phyloP scores from a whole-genome alignment of 257 asterid genomes.

The Cynanchum wilfordii region DNA sequence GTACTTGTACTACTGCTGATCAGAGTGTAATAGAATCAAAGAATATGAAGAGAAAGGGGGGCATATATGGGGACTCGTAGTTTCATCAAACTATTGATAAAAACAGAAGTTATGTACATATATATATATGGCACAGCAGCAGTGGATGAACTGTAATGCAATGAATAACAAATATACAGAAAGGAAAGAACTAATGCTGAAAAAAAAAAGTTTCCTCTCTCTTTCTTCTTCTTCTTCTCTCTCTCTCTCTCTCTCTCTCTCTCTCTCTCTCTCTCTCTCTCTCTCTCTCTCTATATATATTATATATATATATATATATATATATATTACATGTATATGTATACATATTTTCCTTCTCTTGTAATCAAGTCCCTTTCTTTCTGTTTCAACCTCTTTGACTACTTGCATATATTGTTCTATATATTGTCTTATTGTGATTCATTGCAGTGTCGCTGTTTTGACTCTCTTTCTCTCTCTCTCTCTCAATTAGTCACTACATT shows the following conservation, averaged over 20 bases:
- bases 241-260: too few species aligned
- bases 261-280: too few species aligned
- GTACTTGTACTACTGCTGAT: too few species aligned
- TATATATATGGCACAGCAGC: neutral
- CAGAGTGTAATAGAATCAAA: neutral
- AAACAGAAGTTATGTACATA: slow-evolving; percentile 9
- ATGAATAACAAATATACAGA: neutral
- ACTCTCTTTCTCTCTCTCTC: too few species aligned
- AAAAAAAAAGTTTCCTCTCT: neutral
- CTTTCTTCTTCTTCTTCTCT: too few species aligned
- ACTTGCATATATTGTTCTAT: neutral
- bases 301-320: too few species aligned
- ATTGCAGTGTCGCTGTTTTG: slow-evolving; percentile 1
- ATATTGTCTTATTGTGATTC: neutral
- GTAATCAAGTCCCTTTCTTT: neutral
- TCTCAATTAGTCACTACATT: neutral
- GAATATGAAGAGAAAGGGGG: slow-evolving; percentile 1
- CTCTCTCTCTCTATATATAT: too few species aligned
- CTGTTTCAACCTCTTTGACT: slow-evolving; percentile 15
- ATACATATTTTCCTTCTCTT: neutral
- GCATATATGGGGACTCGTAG: slow-evolving; percentile 18
- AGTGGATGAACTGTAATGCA: slow-evolving; percentile 5
- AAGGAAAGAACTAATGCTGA: neutral
- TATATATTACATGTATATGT: too few species aligned
- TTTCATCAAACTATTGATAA: neutral